Percentiles rank a stretch among this genome's conserved stretches.
Evolutionary conservation across 1,139 yeast genomes (phyloP).

Genomic region (Blastobotrys serpentis): DNA sequence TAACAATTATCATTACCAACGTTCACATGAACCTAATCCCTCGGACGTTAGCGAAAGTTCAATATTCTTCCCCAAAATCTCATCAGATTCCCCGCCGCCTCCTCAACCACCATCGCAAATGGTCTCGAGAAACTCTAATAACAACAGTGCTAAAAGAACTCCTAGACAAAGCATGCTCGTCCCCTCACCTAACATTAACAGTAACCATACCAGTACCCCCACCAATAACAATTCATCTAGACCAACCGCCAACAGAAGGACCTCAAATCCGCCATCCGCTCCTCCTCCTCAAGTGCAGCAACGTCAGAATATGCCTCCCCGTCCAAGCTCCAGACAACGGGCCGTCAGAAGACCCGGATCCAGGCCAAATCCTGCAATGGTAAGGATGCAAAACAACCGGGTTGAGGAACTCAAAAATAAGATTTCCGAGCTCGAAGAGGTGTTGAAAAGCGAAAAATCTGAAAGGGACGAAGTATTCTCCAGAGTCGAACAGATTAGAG

Average conservation of each 20-base stretch:
- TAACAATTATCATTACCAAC: constrained; percentile 6
- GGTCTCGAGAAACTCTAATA: constrained; percentile 14
- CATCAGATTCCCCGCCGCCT: constrained; percentile 20
- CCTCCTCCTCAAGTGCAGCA: constrained; percentile 14
- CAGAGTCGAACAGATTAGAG: constrained; percentile 28
- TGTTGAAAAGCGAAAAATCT: constrained; percentile 30
- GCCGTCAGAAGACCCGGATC: constrained; percentile 23
- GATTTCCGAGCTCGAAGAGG: constrained; percentile 35
- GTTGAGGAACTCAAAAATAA: constrained; percentile 35
- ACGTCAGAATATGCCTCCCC: constrained; percentile 9
- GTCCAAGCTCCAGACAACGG: constrained; percentile 20
- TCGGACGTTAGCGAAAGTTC: constrained; percentile 27
- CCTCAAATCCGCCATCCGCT: constrained; percentile 16
- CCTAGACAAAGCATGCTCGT: constrained; percentile 4
- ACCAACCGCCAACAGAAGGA: neutral
- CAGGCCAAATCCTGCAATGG: constrained; percentile 19
- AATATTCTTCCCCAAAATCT: constrained; percentile 25
- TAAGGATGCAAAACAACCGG: constrained; percentile 20
- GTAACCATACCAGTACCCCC: neutral
- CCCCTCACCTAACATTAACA: neutral
- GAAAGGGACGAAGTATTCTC: constrained; percentile 30
- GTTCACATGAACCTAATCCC: constrained; percentile 11
- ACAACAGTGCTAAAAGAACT: constrained; percentile 4
- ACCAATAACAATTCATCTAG: neutral
- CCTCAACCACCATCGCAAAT: constrained; percentile 22